Conservation (phyloP, 257 asterid species). For the Salvia miltiorrhiza region DNA sequence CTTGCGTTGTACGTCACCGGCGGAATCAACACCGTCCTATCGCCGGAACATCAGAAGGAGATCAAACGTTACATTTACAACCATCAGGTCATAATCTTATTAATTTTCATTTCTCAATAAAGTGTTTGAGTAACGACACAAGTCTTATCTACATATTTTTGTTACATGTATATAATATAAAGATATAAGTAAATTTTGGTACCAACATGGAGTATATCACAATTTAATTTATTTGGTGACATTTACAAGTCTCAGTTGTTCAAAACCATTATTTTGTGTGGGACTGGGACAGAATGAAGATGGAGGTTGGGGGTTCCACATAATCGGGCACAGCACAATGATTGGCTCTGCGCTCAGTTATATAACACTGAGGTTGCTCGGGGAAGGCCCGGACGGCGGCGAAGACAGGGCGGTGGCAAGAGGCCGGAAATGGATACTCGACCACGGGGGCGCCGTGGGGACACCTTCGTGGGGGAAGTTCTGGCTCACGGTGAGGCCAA, state of each 20-base stretch:
- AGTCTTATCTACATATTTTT: no score
- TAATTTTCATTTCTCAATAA: no score
- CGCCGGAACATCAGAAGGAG: constrained; percentile 39
- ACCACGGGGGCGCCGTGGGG: constrained; percentile 48
- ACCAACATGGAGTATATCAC: no score
- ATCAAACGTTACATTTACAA: constrained; percentile 41
- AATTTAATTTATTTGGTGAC: no score
- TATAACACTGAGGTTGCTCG: constrained; percentile 35
- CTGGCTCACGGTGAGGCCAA: constrained; percentile 38
- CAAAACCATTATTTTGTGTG: neutral
- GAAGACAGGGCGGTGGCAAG: constrained; percentile 27
- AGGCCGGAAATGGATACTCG: constrained; percentile 49
- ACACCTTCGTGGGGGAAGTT: constrained; percentile 57
- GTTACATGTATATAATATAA: neutral
- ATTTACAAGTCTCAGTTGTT: no score
- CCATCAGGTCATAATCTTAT: constrained; percentile 35
- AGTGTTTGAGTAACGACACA: no score
- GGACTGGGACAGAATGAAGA: constrained; percentile 47
- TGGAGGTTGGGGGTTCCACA: constrained; percentile 56
- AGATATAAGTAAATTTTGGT: no score
- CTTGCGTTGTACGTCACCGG: constrained; percentile 36
- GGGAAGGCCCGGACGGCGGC: constrained; percentile 32
- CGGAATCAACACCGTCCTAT: constrained; percentile 15
- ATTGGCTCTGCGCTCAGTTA: constrained; percentile 39
- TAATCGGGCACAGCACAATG: constrained; percentile 44